These are phyloP conservation scores for Sanghuangporus weigelae DNA, from an alignment of 1,284 basidiomycete species.

Conservation along the genomic window DNA sequence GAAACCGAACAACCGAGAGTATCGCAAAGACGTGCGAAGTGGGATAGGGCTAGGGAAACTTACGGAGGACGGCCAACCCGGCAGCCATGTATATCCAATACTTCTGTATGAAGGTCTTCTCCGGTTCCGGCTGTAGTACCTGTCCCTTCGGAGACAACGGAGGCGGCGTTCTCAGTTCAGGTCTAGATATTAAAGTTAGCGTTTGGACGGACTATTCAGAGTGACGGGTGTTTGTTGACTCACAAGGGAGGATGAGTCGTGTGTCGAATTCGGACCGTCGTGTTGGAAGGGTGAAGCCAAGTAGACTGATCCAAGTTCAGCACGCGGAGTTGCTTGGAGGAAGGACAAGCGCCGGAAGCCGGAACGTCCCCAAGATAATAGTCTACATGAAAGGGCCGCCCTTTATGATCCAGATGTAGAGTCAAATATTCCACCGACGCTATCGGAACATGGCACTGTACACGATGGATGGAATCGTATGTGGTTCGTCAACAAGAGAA, in stretches of 20 bases:
- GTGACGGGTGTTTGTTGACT: constrained; percentile 25
- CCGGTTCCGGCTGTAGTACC: constrained; percentile 52
- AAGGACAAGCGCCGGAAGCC: constrained; percentile 59
- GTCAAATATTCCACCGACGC: constrained; percentile 50
- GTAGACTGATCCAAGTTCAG: constrained; percentile 28
- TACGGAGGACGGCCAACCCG: constrained; percentile 53
- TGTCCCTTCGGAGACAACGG: constrained; percentile 62
- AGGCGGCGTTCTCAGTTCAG: constrained; percentile 60
- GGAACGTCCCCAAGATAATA: constrained; percentile 65
- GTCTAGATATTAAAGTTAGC: constrained; percentile 35
- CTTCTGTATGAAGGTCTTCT: constrained; percentile 81
- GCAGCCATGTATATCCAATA: constrained; percentile 82
- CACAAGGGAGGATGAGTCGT: constrained; percentile 54
- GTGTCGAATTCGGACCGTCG: constrained; percentile 45
- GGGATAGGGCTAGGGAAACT: constrained; percentile 27
- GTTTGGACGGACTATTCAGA: not conserved
- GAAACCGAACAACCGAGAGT: not conserved
- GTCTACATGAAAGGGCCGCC: constrained; percentile 56
- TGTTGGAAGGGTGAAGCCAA: constrained; percentile 39
- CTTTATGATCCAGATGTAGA: constrained; percentile 46
- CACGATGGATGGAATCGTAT: not conserved
- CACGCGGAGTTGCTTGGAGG: constrained; percentile 21
- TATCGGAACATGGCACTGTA: constrained; percentile 55
- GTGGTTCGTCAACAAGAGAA: constrained; percentile 17
- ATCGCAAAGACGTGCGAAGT: not conserved